These are phyloP conservation scores for Uncinocarpus reesii DNA, from an alignment of 2,329 filamentous ascomycete genomes.

Conservation along the genomic window DNA sequence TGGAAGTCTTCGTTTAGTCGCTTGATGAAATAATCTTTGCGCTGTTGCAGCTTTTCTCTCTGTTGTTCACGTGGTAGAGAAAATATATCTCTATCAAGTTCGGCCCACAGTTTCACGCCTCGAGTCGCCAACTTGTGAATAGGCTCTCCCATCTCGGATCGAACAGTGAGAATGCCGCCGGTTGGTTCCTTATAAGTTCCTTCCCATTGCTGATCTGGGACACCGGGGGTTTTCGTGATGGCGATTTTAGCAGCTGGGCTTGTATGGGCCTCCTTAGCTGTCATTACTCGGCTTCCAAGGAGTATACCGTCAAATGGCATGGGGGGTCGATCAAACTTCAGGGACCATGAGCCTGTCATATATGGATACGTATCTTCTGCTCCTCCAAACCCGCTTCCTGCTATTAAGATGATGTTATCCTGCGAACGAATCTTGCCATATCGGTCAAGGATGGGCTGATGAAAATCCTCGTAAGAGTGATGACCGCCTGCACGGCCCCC, in stretches of 20 bases:
- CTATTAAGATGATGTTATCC: conserved; percentile 77
- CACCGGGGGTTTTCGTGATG: conserved; percentile 72
- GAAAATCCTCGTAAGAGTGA: conserved; percentile 91
- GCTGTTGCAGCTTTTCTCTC: conserved; percentile 74
- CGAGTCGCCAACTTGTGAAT: conserved; percentile 98
- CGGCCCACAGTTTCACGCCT: conserved; percentile 91
- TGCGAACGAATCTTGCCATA: conserved; percentile 77
- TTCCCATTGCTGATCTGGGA: conserved; percentile 78
- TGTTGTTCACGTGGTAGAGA: conserved; percentile 89
- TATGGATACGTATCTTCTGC: conserved; percentile 87
- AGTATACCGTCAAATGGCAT: conserved; percentile 93
- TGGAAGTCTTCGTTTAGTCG: conserved; percentile 94
- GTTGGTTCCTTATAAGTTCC: conserved; percentile 87
- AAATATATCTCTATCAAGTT: conserved; percentile 99
- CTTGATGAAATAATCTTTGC: conserved; percentile 82
- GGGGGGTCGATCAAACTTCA: conserved; percentile 70
- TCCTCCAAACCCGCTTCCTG: conserved; percentile 83
- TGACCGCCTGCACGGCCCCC: conserved; percentile 88
- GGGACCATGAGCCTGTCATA: conserved; percentile 80
- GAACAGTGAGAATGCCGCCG: conserved; percentile 89
- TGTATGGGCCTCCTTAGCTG: conserved; percentile 81
- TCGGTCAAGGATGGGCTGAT: conserved; percentile 81
- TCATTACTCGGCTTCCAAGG: conserved; percentile 90
- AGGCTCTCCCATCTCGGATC: conserved; percentile 97
- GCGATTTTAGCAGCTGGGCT: conserved; percentile 79